These are phyloP conservation scores for Gentiana macrophylla DNA, from an alignment of 257 asterid species.

Conservation along the genomic window DNA sequence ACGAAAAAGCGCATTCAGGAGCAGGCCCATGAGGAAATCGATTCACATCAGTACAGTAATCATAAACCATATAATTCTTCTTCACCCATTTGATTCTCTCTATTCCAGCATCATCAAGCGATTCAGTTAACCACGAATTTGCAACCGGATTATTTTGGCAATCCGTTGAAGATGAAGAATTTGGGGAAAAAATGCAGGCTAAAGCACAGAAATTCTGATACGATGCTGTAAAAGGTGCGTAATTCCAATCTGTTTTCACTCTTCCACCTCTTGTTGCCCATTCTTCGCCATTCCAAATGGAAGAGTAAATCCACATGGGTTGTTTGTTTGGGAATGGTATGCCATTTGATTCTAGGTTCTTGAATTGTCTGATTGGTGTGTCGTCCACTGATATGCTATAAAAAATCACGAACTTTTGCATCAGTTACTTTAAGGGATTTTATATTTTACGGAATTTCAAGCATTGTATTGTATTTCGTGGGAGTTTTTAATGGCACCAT, in stretches of 20 bases:
- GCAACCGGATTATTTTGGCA: neutral
- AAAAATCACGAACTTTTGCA: too few species aligned
- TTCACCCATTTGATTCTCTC: slow-evolving; percentile 4
- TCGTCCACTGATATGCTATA: slow-evolving; percentile 7
- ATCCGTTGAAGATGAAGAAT: neutral
- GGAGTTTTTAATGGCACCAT: too few species aligned
- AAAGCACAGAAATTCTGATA: neutral
- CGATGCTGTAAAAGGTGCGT: slow-evolving; percentile 5
- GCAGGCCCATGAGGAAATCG: slow-evolving; percentile 1
- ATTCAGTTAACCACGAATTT: neutral
- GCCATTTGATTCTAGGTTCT: neutral
- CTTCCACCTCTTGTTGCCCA: slow-evolving; percentile 10
- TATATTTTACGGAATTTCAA: too few species aligned
- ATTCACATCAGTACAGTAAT: neutral
- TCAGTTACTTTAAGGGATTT: too few species aligned
- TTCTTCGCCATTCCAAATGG: slow-evolving; percentile 6
- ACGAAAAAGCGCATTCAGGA: neutral
- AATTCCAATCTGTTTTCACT: slow-evolving; percentile 2
- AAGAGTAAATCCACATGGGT: slow-evolving; percentile 1
- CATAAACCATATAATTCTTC: slow-evolving; percentile 4
- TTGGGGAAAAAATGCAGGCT: neutral
- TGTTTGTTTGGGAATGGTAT: slow-evolving; percentile 5
- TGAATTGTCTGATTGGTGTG: slow-evolving; percentile 4
- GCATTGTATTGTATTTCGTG: too few species aligned
- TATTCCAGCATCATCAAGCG: neutral